Evolutionary conservation across 2,329 filamentous ascomycete species (phyloP).

Genomic region (Rhexocercosporidium sp.): DNA sequence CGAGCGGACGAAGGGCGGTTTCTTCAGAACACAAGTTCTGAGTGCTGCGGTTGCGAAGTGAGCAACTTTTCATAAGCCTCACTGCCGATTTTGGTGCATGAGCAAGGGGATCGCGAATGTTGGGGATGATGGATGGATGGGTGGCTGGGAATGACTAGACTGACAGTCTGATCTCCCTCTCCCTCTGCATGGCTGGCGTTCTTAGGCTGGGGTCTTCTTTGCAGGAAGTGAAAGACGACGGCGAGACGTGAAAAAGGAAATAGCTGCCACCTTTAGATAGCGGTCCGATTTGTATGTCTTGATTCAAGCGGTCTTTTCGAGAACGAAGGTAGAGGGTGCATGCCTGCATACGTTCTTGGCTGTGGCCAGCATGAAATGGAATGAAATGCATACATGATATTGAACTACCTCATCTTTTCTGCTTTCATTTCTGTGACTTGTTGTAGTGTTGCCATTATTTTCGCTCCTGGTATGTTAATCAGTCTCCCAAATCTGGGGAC

Average conservation of each 20-base stretch:
- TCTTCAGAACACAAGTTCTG: constrained; percentile 97
- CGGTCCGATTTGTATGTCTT: constrained; percentile 1
- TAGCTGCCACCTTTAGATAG: background rate
- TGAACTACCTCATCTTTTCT: background rate
- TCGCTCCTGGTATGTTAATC: background rate
- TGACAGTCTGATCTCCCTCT: background rate
- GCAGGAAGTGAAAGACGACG: constrained; percentile 7
- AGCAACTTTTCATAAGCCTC: constrained; percentile 10
- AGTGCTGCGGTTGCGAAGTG: constrained; percentile 52
- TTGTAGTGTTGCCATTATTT: no score
- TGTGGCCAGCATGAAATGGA: background rate
- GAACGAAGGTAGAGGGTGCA: background rate
- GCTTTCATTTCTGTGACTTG: background rate
- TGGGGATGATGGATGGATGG: constrained; percentile 9
- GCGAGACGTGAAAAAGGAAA: background rate
- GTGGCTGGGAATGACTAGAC: background rate
- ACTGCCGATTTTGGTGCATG: background rate
- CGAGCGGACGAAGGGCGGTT: constrained; percentile 97
- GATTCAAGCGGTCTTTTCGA: background rate
- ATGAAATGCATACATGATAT: background rate
- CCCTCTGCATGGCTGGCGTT: constrained; percentile 9
- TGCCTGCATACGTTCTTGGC: background rate
- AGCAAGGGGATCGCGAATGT: constrained; percentile 8
- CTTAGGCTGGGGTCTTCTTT: constrained; percentile 8
- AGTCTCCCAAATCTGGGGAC: background rate